Conservation (phyloP, 1,139 yeast genomes). For the Protomyces pachydermus region DNA sequence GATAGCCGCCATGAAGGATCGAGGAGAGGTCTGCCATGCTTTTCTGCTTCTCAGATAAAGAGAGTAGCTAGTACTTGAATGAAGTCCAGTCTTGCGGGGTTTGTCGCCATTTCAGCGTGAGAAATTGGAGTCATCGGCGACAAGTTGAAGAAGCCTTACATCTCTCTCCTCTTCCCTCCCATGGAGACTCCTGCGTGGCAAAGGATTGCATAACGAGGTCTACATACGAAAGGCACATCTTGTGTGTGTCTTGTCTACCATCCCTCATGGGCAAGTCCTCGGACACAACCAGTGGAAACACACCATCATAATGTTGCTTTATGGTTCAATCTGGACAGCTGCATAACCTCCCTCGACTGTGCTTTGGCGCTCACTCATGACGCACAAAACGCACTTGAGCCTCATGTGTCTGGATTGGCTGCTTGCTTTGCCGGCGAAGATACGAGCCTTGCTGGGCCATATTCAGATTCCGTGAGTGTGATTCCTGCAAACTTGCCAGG, state of each 20-base stretch:
- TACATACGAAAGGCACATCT: background rate
- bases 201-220: background rate
- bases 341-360: too few relatives aligned
- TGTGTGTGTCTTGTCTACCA: background rate
- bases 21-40: slow-evolving; percentile 24
- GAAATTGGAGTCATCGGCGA: background rate
- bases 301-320: background rate
- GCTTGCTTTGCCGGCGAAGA: slow-evolving; percentile 1
- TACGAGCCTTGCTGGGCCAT: background rate
- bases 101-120: background rate
- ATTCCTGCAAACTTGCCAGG: too few relatives aligned
- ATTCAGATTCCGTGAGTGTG: too few relatives aligned
- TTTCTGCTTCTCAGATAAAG: background rate
- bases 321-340: background rate
- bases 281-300: background rate
- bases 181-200: background rate
- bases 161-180: background rate
- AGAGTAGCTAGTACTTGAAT: too few relatives aligned
- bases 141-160: background rate
- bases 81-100: background rate
- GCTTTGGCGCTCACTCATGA: too few relatives aligned
- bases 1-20: slow-evolving; percentile 49
- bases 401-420: background rate
- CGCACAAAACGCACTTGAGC: background rate
- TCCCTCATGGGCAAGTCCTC: slow-evolving; percentile 2